Evolutionary conservation across 148 eudicot genomes (phyloP), one percentile per base, ranked within the genome.

Genomic region (Amaranthus hypochondriacus): DNA sequence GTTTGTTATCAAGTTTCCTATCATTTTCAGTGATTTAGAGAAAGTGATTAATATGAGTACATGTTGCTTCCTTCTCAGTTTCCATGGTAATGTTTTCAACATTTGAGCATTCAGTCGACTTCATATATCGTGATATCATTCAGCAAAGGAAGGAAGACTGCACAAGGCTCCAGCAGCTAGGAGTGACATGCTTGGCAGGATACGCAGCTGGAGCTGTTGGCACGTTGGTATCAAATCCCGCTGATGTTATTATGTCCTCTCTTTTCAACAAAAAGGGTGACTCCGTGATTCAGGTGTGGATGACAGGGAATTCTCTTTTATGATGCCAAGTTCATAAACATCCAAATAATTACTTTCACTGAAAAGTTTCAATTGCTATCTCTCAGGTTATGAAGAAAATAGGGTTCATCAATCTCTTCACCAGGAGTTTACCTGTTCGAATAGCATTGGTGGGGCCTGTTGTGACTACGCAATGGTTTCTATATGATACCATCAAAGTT

Each of bases 81-180:
- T 88, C 98, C 18, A 89, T 94, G 93, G 81, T 89, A 58, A 94
- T 94, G 98, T 94, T 94, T 58, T 84, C 98, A 69, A 94, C 98
- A 73, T 94, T 94, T 80, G 98, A 94, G 89, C 86, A 91, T 82
- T 89, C 97, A 9, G 97, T 89, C 59, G 89, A 86, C 74, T 62
- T 85, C 54, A 82, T 94, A 67, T 89, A 94, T 66, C 76, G 74
- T 4, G 79, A 84, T 9, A 65, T 94, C 60, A 71, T 91, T 61
- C 78, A 87, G 73, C 82, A 62, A 73, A 87, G 83, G 75, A 94
- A 86, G 80, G 89, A 91, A 74, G 90, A 91, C 60, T 94, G 97
- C 79, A 79, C 98, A 4, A 81, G 84, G 81, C 72, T 86, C 70
- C 95, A 94, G 75, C 97, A 94, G 82, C 95, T 94, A 49, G 95